Base-by-base conservation (phyloP, 768 basidiomycete genomes). In the Omphalotus guepiniiformis region DNA sequence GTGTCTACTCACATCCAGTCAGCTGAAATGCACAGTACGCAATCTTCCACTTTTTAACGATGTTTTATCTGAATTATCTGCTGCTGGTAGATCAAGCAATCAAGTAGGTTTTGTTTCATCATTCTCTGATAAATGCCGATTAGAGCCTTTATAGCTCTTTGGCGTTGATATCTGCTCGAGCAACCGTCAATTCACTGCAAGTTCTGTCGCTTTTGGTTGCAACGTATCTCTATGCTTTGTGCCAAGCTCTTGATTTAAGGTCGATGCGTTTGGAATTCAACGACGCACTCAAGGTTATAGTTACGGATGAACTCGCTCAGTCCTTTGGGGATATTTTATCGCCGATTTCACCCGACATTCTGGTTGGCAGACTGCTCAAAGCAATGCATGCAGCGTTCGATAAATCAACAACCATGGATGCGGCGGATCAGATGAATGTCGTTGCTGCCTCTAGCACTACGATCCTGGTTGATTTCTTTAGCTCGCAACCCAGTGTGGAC, bases 51-150 rank as follows among this genome's bases (percentile, higher is more conserved):
- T n/a, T n/a, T 7, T 25, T n/a, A n/a, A n/a, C n/a, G n/a, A n/a
- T 13, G 19, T 35, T 12, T 36, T 7, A 36, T n/a, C 3, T 27
- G n/a, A n/a, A n/a, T n/a, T n/a, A n/a, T n/a, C n/a, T n/a, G n/a
- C n/a, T n/a, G n/a, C n/a, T n/a, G n/a, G n/a, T n/a, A n/a, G n/a
- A 93, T 55, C 91, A 93, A 63, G 86, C 91, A 36, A 79, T 93
- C 64, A 93, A 93, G 87, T 89, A 53, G 51, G 85, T 70, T 9
- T 11, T 21, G 12, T 39, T 42, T 37, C 11, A 15, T 11, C 13
- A 39, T 12, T 43, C 42, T 26, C n/a, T 42, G 16, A 34, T 36
- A 26, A 6, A 21, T 53, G 8, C 50, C 60, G 16, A 59, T 52
- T 36, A 42, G 53, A 35, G 34, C 53, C n/a, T 28, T 42, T 46